Conservation (phyloP, 306 rosid genomes). For the Carpinus fangiana region DNA sequence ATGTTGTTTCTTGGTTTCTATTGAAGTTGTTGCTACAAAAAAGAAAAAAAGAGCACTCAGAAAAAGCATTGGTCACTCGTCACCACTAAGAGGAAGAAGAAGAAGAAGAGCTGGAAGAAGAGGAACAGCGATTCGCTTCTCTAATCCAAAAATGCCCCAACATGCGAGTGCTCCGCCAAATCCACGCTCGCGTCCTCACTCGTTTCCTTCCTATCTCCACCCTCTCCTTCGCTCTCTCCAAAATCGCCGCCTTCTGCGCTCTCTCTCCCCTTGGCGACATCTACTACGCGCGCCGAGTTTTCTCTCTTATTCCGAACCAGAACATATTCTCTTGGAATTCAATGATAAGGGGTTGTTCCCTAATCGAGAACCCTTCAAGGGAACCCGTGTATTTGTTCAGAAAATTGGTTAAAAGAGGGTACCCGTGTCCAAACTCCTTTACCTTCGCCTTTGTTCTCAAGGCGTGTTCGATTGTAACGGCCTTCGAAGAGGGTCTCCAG, state of each 20-base stretch:
- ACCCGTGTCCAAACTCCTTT: conserved; percentile 27
- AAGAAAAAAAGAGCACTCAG: too few relatives aligned
- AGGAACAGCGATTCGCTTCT: conserved; percentile 25
- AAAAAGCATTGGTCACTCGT: too few relatives aligned
- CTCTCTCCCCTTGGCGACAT: conserved; percentile 29
- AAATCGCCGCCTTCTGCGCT: conserved; percentile 28
- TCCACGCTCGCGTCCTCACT: conserved; percentile 24
- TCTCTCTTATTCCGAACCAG: conserved; percentile 10
- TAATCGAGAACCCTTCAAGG: conserved; percentile 19
- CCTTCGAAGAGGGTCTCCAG: conserved; percentile 18
- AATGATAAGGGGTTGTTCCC: conserved; percentile 22
- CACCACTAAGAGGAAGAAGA: background rate
- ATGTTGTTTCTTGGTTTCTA: too few relatives aligned
- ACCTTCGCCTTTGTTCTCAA: conserved; percentile 33
- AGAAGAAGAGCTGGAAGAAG: conserved; percentile 33
- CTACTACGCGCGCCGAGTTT: conserved; percentile 19
- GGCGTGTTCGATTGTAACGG: conserved; percentile 27
- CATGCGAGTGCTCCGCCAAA: conserved; percentile 30
- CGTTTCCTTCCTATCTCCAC: conserved; percentile 25
- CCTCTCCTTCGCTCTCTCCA: conserved; percentile 33
- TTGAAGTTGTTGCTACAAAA: too few relatives aligned
- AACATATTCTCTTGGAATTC: conserved; percentile 32
- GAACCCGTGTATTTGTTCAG: conserved; percentile 26
- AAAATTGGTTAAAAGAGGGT: conserved; percentile 18
- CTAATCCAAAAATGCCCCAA: conserved; percentile 30